phyloP scores from a whole-genome alignment of 2,329 filamentous ascomycete species.

The Grosmannia serpens region DNA sequence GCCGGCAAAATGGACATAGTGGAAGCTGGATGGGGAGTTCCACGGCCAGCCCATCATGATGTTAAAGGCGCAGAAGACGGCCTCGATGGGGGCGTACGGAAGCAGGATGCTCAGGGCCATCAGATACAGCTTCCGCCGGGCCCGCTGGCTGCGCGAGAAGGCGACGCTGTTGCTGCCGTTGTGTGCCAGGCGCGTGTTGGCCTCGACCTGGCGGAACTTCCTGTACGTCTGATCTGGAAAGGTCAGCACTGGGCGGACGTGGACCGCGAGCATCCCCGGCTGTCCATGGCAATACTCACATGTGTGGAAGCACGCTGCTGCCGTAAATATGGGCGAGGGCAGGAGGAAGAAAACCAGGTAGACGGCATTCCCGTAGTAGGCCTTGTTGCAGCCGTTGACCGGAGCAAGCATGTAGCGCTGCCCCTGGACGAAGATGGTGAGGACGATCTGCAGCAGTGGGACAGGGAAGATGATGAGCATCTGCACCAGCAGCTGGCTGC shows the following conservation, averaged over 20 bases:
- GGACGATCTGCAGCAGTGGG: conserved; percentile 35
- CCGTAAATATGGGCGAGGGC: conserved; percentile 30
- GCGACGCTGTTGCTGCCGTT: conserved; percentile 25
- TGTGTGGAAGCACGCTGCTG: conserved; percentile 34
- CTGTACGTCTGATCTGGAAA: conserved; percentile 32
- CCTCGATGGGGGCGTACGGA: conserved; percentile 37
- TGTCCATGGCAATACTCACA: conserved; percentile 5
- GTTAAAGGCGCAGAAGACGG: conserved; percentile 30
- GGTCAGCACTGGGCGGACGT: not conserved
- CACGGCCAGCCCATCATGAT: conserved; percentile 20
- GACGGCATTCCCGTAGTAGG: conserved; percentile 33
- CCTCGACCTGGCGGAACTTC: conserved; percentile 35
- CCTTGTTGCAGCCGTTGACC: conserved; percentile 36
- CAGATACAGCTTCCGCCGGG: conserved; percentile 41
- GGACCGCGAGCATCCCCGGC: no score
- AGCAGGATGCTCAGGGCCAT: conserved; percentile 41
- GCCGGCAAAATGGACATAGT: conserved; percentile 24
- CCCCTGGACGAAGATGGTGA: conserved; percentile 34
- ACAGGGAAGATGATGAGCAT: conserved; percentile 43
- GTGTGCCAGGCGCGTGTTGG: conserved; percentile 27
- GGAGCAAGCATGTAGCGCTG: conserved; percentile 39
- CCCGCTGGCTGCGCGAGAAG: conserved; percentile 31
- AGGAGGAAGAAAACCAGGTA: conserved; percentile 36
- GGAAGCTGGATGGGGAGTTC: conserved; percentile 27
- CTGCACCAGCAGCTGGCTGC: conserved; percentile 31